These are phyloP conservation scores for Quercus engelmannii DNA, from an alignment of 306 rosid species.

Conservation along the genomic window DNA sequence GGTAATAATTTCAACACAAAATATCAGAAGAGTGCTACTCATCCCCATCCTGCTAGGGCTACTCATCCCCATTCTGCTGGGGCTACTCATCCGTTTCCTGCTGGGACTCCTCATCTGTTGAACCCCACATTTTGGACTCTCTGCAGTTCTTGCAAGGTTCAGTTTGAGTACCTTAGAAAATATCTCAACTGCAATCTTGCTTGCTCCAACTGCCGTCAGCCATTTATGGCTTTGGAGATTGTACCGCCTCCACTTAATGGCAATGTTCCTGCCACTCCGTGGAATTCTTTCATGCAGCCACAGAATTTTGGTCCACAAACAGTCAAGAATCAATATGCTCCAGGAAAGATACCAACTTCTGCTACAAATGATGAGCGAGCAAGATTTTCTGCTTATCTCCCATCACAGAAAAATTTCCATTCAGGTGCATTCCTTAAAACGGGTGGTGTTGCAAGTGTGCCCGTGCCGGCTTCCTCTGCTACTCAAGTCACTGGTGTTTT, in stretches of 20 bases:
- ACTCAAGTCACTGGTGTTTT: slow-evolving; percentile 34
- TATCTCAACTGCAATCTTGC: slow-evolving; percentile 35
- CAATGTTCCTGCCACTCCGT: slow-evolving; percentile 31
- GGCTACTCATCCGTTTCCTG: slow-evolving; percentile 25
- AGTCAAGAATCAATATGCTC: slow-evolving; percentile 24
- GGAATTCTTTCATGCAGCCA: slow-evolving; percentile 26
- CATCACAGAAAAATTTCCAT: slow-evolving; percentile 22
- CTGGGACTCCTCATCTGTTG: slow-evolving; percentile 15
- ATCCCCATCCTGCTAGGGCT: slow-evolving; percentile 22
- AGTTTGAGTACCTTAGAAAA: slow-evolving; percentile 49
- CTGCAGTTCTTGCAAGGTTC: slow-evolving; percentile 50
- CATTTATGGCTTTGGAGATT: slow-evolving; percentile 53
- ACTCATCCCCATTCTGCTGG: not conserved
- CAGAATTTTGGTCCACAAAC: slow-evolving; percentile 29
- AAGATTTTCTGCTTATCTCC: slow-evolving; percentile 15
- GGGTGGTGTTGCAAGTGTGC: slow-evolving; percentile 21
- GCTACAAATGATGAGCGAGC: slow-evolving; percentile 16
- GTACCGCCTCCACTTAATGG: slow-evolving; percentile 29
- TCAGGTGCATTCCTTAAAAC: slow-evolving; percentile 30
- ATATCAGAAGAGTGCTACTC: slow-evolving; percentile 26
- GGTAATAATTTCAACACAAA: slow-evolving; percentile 24
- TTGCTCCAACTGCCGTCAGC: slow-evolving; percentile 44
- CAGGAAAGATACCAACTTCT: slow-evolving; percentile 33
- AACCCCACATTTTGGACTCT: slow-evolving; percentile 71
- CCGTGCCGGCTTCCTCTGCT: slow-evolving; percentile 29